Evolutionary conservation across 441 rosid species (phyloP).

Genomic region (Pelargonium fulgidum): DNA sequence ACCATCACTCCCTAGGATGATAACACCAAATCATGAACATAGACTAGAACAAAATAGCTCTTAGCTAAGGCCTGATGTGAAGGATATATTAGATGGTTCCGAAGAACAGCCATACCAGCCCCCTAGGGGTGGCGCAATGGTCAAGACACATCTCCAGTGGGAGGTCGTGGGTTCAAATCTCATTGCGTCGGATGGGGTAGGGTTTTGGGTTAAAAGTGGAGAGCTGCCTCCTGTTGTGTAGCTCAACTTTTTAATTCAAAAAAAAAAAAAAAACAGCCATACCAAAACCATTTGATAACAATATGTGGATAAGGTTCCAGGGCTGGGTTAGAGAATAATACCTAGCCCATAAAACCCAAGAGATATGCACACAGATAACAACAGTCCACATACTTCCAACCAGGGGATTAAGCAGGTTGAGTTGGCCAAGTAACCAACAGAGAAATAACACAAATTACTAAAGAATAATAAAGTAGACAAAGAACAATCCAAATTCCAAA

Average conservation of each 20-base stretch:
- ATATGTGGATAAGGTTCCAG: neutral
- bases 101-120: neutral
- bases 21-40: neutral
- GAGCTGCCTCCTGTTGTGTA: too few species aligned
- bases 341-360: neutral
- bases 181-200: too few species aligned
- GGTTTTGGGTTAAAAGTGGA: too few species aligned
- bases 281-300: neutral
- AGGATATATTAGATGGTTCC: neutral
- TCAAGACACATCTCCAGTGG: too few species aligned
- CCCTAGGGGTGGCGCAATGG: too few species aligned
- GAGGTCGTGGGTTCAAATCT: too few species aligned
- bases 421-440: neutral
- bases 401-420: neutral
- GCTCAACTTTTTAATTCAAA: too few species aligned
- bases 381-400: neutral
- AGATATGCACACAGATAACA: neutral
- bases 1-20: neutral
- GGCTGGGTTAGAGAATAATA: neutral
- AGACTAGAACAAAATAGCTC: neutral
- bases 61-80: neutral
- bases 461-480: neutral
- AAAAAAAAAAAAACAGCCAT: neutral
- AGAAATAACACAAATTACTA: neutral
- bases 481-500: neutral